Evolutionary conservation across 2,329 filamentous ascomycete genomes (phyloP).

Genomic region (Alternaria arbusti): DNA sequence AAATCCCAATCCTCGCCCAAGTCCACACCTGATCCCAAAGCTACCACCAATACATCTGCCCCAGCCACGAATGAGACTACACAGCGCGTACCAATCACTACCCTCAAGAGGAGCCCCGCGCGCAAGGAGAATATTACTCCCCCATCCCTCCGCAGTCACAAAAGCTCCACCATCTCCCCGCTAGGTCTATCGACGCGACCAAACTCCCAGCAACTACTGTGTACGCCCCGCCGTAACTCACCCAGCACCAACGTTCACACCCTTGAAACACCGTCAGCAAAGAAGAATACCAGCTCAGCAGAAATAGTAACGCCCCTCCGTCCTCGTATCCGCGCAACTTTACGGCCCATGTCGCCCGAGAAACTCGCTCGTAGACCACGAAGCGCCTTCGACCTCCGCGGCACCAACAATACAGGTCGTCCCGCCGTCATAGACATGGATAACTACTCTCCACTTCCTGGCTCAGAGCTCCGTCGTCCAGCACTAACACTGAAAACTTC

Average conservation of each 20-base stretch:
- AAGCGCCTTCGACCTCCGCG: slow-evolving; percentile 44
- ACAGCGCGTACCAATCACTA: slow-evolving; percentile 9
- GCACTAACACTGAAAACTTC: slow-evolving; percentile 8
- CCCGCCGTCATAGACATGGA: not conserved
- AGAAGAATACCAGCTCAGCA: slow-evolving; percentile 4
- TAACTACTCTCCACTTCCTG: not conserved
- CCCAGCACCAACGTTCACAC: slow-evolving; percentile 18
- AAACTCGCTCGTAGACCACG: slow-evolving; percentile 34
- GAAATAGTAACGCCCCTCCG: slow-evolving; percentile 7
- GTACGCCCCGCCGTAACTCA: slow-evolving; percentile 17
- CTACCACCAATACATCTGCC: slow-evolving; percentile 31
- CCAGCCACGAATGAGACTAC: slow-evolving; percentile 8
- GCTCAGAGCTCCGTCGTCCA: slow-evolving; percentile 11
- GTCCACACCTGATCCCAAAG: slow-evolving; percentile 14
- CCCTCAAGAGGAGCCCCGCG: slow-evolving; percentile 10
- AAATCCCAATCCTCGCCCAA: slow-evolving; percentile 14
- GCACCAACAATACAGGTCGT: not conserved
- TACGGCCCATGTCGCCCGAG: slow-evolving; percentile 26
- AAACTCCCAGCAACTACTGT: slow-evolving; percentile 28
- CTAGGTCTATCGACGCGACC: slow-evolving; percentile 7
- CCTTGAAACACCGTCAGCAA: not conserved
- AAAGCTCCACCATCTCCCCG: not conserved
- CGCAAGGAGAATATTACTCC: slow-evolving; percentile 37
- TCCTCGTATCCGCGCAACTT: slow-evolving; percentile 19
- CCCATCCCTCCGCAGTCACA: not conserved